Conservation (phyloP, 192 early-diverging fungal genomes). For the Backusella sp. region DNA sequence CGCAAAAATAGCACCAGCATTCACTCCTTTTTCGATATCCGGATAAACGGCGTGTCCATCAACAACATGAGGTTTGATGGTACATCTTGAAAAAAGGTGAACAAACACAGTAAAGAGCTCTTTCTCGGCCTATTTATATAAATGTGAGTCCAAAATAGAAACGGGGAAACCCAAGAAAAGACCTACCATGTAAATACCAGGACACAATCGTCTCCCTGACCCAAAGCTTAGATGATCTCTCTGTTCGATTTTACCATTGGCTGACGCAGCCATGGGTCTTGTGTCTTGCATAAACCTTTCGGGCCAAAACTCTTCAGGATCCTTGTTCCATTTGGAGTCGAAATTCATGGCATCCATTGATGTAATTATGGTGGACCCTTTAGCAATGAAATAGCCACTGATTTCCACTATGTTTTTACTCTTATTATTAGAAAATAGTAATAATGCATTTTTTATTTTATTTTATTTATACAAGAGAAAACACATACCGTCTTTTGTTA, state of each 20-base stretch:
- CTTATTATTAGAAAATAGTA: too few relatives aligned
- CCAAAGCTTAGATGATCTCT: constrained; percentile 14
- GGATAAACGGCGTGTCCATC: not conserved
- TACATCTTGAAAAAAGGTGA: not conserved
- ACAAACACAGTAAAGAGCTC: not conserved
- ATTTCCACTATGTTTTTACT: not conserved
- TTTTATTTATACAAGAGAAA: too few relatives aligned
- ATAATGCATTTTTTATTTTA: too few relatives aligned
- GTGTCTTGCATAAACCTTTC: not conserved
- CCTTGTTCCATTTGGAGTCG: not conserved
- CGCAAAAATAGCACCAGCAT: not conserved
- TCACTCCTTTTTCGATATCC: not conserved
- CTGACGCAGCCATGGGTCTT: not conserved
- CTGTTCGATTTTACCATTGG: not conserved
- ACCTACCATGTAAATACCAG: not conserved
- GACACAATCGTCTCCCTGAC: not conserved
- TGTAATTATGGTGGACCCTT: not conserved
- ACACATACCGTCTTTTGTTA: constrained; percentile 9
- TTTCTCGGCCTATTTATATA: not conserved
- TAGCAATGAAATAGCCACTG: not conserved
- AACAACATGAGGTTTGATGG: not conserved
- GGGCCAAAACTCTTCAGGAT: constrained; percentile 3
- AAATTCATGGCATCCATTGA: not conserved
- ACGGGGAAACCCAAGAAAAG: too few relatives aligned
- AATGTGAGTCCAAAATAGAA: not conserved